Percentiles rank a stretch among this genome's conserved stretches.
These are phyloP conservation scores for Danielozyma ontarioensis DNA, from an alignment of 805 yeast genomes.

Conservation along the genomic window DNA sequence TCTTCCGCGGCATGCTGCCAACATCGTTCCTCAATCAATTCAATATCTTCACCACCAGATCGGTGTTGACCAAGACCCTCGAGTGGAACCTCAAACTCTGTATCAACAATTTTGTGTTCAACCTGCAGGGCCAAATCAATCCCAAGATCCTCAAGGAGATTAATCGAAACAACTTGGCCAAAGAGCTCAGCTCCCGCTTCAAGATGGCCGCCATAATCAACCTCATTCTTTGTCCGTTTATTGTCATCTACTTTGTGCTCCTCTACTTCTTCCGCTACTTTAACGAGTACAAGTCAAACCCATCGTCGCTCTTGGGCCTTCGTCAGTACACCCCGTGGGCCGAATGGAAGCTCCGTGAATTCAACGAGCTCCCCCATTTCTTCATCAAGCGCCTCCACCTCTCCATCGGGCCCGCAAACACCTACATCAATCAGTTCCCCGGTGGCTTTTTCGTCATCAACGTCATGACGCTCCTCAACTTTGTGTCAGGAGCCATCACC, in stretches of 20 bases:
- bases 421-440: conserved; percentile 89
- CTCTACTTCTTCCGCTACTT: conserved; percentile 87
- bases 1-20: conserved; percentile 6
- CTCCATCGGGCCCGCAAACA: conserved; percentile 74
- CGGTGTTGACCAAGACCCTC: conserved; percentile 71
- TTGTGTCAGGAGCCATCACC: conserved; percentile 82
- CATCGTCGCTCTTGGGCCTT: conserved; percentile 61
- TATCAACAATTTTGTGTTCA: conserved; percentile 80
- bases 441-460: conserved; percentile 50
- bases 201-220: conserved; percentile 84
- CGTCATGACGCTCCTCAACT: conserved; percentile 38
- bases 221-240: conserved; percentile 76
- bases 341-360: conserved; percentile 91
- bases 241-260: conserved; percentile 75
- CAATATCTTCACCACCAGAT: conserved; percentile 16
- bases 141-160: conserved; percentile 64
- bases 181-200: conserved; percentile 73
- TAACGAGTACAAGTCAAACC: conserved; percentile 87
- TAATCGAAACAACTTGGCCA: conserved; percentile 59
- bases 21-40: conserved; percentile 6
- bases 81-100: conserved; percentile 95
- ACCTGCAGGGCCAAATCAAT: conserved; percentile 75
- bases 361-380: conserved; percentile 86
- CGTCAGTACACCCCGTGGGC: conserved; percentile 93
- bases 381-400: conserved; percentile 74